Conservation (phyloP, 306 rosid species). For the Lablab purpureus region DNA sequence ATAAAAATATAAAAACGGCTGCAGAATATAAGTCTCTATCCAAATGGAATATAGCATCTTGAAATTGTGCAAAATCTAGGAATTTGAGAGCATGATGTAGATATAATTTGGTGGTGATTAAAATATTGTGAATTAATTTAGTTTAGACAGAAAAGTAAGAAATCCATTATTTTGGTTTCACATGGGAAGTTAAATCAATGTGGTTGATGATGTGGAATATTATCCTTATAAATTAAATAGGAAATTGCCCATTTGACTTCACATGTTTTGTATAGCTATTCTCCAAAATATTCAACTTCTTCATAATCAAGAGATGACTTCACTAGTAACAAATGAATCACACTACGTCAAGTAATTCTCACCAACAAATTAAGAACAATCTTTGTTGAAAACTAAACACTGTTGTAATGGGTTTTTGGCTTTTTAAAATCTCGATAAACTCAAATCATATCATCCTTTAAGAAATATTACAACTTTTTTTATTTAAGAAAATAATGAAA, state of each 20-base stretch:
- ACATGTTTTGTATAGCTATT: conserved; percentile 16
- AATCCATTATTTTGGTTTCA: conserved; percentile 13
- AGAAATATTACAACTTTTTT: no score
- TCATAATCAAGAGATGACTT: conserved; percentile 35
- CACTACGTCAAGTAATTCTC: conserved; percentile 6
- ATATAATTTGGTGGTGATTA: background rate
- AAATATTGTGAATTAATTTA: conserved; percentile 10
- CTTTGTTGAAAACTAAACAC: no score
- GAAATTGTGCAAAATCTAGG: no score
- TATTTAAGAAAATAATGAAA: no score
- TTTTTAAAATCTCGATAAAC: no score
- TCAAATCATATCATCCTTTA: no score
- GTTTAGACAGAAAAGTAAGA: background rate
- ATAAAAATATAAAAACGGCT: no score
- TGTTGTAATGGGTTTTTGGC: no score
- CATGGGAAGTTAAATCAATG: conserved; percentile 27
- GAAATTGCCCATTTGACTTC: conserved; percentile 36
- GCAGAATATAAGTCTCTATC: no score
- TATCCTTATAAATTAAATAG: conserved; percentile 6
- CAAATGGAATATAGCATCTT: no score
- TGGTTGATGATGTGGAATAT: conserved; percentile 34
- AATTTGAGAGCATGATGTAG: background rate
- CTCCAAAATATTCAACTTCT: conserved; percentile 40
- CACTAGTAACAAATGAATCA: background rate
- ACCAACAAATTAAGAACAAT: conserved; percentile 16